A percentile compares a stretch with the other conserved stretches of the same genome.
phyloP scores from a whole-genome alignment of 2,329 filamentous ascomycete species.

The Helotiales sp. region DNA sequence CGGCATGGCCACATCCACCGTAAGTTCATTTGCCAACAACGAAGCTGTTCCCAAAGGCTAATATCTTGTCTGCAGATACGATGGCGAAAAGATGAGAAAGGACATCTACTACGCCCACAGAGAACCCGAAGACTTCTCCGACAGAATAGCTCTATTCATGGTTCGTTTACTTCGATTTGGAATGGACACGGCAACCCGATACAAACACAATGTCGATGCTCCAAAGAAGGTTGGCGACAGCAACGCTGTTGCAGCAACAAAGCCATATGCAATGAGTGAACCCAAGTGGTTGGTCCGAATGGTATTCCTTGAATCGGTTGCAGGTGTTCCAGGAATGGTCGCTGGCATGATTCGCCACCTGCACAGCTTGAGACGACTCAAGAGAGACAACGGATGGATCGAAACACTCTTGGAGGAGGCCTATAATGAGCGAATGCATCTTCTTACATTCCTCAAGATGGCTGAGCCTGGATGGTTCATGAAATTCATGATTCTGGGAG shows the following conservation, averaged over 20 bases:
- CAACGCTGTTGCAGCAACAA: constrained; percentile 48
- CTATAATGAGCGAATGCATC: constrained; percentile 93
- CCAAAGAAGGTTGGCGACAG: constrained; percentile 51
- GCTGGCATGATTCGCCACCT: constrained; percentile 93
- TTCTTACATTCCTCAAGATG: constrained; percentile 92
- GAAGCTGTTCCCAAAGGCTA: neutral
- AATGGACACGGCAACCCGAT: constrained; percentile 82
- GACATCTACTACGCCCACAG: constrained; percentile 79
- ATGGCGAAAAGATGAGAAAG: constrained; percentile 75
- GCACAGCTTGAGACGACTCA: constrained; percentile 80
- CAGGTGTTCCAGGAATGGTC: constrained; percentile 96
- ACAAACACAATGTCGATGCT: constrained; percentile 69
- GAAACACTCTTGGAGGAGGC: constrained; percentile 88
- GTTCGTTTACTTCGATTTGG: constrained; percentile 78
- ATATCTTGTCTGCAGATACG: constrained; percentile 59
- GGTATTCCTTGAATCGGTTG: constrained; percentile 92
- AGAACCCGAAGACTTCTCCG: constrained; percentile 71
- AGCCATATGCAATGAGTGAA: constrained; percentile 75
- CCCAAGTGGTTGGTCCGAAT: constrained; percentile 89
- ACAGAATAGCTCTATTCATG: constrained; percentile 77
- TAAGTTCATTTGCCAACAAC: constrained; percentile 23
- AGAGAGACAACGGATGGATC: constrained; percentile 96
- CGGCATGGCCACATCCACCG: constrained; percentile 63
- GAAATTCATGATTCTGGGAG: constrained; percentile 87
- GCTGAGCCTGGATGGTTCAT: constrained; percentile 81